Base-by-base conservation (phyloP, 169 alveolate genomes). In the Plasmodium vinckei region DNA sequence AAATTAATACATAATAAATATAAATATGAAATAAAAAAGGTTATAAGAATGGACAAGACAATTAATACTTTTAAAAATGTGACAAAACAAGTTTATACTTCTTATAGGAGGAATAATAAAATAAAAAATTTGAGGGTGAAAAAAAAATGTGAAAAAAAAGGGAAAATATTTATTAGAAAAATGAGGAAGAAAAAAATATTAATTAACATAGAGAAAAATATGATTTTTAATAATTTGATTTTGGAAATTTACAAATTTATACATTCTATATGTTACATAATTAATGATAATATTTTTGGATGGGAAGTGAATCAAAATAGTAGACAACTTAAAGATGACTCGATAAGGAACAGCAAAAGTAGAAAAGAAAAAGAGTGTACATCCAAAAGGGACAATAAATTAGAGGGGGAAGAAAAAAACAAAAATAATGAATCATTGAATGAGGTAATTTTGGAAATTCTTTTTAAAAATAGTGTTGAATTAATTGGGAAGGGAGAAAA, bases 1-100 rank as follows among this genome's bases (percentile, higher is more conserved):
- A 63, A 63, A 54, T 44, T 21, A 54, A 61, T 63, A 75, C 88
- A 75, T 49, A 33, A 56, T 63, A 10, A 65, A 49, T 44, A 63
- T 42, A n/a, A 47, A 47, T 23, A 42, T 12, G 64, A 53, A 44
- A 57, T 63, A 47, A 75, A 63, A 4, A 33, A 57, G 51, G 61
- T 47, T 57, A 17, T 75, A 27, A 75, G 21, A 57, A 61, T 56
- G 46, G 53, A 63, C 44, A 61, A 23, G 25, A 2, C 73, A 42
- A 75, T 75, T 9, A 17, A 68, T 7, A 51, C 53, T 3, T 75
- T 75, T 23, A 67, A 68, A 19, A 56, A 63, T 10, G 47, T 46
- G 51, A 54, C 64, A 17, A 68, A 64, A 57, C 39, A 23, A 56
- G 65, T 46, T 7, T 75, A 7, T 49, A 33, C 19, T 51, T 51